Conservation (phyloP, 163 green algal genomes). For the Scenedesmus sp. region DNA sequence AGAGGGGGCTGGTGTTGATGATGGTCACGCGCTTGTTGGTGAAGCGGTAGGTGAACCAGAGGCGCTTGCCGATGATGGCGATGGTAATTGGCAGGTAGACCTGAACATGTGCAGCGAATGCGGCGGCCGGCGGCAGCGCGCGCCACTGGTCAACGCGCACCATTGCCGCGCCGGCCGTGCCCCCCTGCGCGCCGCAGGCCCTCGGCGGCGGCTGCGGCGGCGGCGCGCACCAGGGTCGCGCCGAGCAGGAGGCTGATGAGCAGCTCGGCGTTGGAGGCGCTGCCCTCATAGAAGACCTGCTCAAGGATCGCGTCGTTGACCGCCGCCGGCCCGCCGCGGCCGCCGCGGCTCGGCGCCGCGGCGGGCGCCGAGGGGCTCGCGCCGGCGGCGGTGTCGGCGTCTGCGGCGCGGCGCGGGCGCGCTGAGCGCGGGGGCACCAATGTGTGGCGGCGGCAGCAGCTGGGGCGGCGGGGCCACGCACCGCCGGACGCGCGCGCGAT, state of each 20-base stretch:
- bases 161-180: too few relatives aligned
- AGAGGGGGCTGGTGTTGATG: constrained; percentile 63
- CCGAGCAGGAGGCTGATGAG: constrained; percentile 58
- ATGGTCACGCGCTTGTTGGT: constrained; percentile 74
- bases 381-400: too few relatives aligned
- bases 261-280: constrained; percentile 61
- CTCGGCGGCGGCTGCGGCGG: too few relatives aligned
- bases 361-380: neutral
- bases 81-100: constrained; percentile 65
- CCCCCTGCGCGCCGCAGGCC: too few relatives aligned
- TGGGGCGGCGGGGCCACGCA: too few relatives aligned
- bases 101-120: too few relatives aligned
- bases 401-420: too few relatives aligned
- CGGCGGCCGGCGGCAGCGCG: too few relatives aligned
- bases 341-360: neutral
- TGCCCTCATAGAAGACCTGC: constrained; percentile 59
- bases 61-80: constrained; percentile 57
- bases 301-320: constrained; percentile 39
- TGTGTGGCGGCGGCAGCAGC: too few relatives aligned
- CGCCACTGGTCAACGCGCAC: too few relatives aligned
- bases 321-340: constrained; percentile 18
- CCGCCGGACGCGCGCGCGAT: too few relatives aligned
- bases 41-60: constrained; percentile 76
- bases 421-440: too few relatives aligned
- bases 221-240: constrained; percentile 57